Evolutionary conservation across 768 basidiomycete genomes (phyloP).

Genomic region (Russula compacta): DNA sequence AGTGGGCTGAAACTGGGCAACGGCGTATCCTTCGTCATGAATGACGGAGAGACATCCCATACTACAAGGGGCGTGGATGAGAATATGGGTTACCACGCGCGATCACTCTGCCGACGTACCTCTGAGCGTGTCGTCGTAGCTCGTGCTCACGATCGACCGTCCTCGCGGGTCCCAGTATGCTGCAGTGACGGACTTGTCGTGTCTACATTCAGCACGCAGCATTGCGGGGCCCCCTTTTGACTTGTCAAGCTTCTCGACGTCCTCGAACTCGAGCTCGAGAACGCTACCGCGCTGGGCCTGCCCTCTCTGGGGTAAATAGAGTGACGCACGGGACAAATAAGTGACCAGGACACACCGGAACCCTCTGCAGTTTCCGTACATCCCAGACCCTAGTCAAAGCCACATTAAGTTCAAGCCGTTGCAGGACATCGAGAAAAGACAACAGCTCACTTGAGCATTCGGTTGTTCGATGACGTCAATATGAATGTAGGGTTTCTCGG

Average conservation of each 20-base stretch:
- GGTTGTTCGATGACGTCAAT: slow-evolving; percentile 69
- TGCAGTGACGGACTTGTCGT: slow-evolving; percentile 71
- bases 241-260: slow-evolving; percentile 39
- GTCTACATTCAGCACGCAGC: slow-evolving; percentile 56
- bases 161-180: slow-evolving; percentile 84
- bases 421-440: neutral
- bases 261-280: slow-evolving; percentile 32
- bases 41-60: slow-evolving; percentile 58
- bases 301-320: slow-evolving; percentile 8
- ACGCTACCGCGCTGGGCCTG: slow-evolving; percentile 15
- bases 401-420: neutral
- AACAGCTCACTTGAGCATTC: slow-evolving; percentile 50
- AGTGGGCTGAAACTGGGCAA: slow-evolving; percentile 62
- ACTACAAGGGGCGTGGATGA: slow-evolving; percentile 35
- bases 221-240: slow-evolving; percentile 45
- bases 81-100: neutral
- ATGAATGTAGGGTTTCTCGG: slow-evolving; percentile 57
- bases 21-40: slow-evolving; percentile 36
- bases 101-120: slow-evolving; percentile 36
- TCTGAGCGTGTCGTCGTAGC: slow-evolving; percentile 71
- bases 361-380: slow-evolving; percentile 47
- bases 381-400: slow-evolving; percentile 62
- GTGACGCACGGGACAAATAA: slow-evolving; percentile 22
- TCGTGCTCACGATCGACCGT: slow-evolving; percentile 70
- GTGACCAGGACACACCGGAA: slow-evolving; percentile 26